These are phyloP conservation scores for Cylindricascospora bacillispora DNA, from an alignment of 1,139 yeast genomes.

Conservation along the genomic window DNA sequence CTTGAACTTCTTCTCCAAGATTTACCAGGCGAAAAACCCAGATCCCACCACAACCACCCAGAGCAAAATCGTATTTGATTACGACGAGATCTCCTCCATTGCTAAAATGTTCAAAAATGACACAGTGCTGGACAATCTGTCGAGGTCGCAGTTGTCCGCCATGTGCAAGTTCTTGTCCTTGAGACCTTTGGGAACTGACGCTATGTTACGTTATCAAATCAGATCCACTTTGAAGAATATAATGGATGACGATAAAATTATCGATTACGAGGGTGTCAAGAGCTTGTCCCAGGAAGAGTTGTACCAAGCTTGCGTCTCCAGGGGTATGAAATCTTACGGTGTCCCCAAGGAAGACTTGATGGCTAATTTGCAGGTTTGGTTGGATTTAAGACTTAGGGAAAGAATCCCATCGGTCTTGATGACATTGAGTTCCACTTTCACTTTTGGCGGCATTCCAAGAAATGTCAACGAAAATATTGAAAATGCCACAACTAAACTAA, in stretches of 20 bases:
- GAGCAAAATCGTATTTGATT: constrained; percentile 33
- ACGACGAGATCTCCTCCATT: constrained; percentile 63
- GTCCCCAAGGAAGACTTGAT: constrained; percentile 76
- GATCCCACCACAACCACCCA: constrained; percentile 38
- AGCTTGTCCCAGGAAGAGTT: constrained; percentile 72
- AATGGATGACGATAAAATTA: constrained; percentile 83
- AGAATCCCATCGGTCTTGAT: constrained; percentile 84
- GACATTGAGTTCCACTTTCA: constrained; percentile 76
- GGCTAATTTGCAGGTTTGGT: constrained; percentile 78
- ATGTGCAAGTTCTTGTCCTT: constrained; percentile 89
- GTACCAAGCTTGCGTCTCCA: constrained; percentile 79
- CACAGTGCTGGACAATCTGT: constrained; percentile 80
- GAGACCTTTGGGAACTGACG: constrained; percentile 89
- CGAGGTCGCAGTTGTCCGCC: constrained; percentile 85
- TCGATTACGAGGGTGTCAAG: constrained; percentile 89
- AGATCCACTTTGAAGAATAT: constrained; percentile 82
- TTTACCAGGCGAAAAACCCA: constrained; percentile 55
- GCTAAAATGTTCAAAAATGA: constrained; percentile 91
- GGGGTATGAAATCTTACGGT: constrained; percentile 81
- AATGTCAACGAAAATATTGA: constrained; percentile 4
- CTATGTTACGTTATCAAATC: constrained; percentile 82
- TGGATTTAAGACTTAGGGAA: constrained; percentile 77
- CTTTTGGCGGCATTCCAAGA: constrained; percentile 51
- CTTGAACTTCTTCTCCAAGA: constrained; percentile 61
- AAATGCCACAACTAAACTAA: neutral